Percentiles rank a stretch among this genome's conserved stretches.
These are phyloP conservation scores for Asterella californica DNA, from an alignment of 225 moss, liverwort and hornwort species.

Conservation along the genomic window DNA sequence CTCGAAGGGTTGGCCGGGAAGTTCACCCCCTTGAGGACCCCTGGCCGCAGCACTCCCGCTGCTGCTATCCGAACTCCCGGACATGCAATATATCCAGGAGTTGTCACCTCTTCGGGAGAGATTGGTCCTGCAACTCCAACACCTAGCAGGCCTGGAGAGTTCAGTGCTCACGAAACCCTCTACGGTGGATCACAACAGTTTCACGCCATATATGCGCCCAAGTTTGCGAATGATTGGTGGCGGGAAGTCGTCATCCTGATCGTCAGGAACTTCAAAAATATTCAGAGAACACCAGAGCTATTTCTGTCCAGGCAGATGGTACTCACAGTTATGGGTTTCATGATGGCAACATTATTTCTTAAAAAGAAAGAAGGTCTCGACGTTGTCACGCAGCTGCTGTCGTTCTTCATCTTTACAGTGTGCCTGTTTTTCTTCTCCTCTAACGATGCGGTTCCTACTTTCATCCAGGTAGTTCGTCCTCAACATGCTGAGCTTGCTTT, in stretches of 20 bases:
- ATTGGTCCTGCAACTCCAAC: conserved; percentile 15
- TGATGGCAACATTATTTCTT: conserved; percentile 30
- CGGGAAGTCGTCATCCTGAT: conserved; percentile 24
- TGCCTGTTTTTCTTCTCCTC: conserved; percentile 48
- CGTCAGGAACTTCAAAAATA: conserved; percentile 33
- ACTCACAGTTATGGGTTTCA: conserved; percentile 15
- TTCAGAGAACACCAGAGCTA: conserved; percentile 36
- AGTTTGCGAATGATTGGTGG: conserved; percentile 21
- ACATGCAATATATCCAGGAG: not conserved
- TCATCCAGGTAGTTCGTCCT: conserved; percentile 23
- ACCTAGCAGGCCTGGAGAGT: not conserved
- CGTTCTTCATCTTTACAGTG: conserved; percentile 35
- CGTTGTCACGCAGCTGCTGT: conserved; percentile 28
- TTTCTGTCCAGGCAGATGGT: conserved; percentile 25
- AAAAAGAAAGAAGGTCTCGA: not conserved
- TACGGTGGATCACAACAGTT: not conserved
- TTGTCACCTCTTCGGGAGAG: not conserved
- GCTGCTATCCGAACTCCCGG: not conserved
- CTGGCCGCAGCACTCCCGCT: not conserved
- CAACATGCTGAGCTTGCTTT: conserved; percentile 5
- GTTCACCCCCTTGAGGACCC: conserved; percentile 17
- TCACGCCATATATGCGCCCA: not conserved
- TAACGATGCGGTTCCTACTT: conserved; percentile 44
- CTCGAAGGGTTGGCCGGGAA: conserved; percentile 6
- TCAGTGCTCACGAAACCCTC: not conserved